A percentile compares a stretch with the other conserved stretches of the same genome.
phyloP scores from a whole-genome alignment of 345 rosid species.

The Pugionium cornutum region DNA sequence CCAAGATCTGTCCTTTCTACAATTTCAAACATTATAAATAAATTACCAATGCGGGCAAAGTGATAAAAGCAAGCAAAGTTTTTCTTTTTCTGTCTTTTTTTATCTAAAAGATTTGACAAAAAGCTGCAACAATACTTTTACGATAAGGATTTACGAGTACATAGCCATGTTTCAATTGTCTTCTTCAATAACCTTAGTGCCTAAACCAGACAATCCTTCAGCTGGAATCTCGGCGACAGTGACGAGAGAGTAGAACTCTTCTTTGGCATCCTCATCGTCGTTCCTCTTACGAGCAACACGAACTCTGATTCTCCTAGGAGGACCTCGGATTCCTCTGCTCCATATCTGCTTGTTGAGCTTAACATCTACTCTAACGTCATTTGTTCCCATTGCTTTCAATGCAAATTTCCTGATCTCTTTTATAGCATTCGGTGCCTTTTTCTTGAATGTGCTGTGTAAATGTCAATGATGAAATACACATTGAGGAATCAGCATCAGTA shows the following conservation, averaged over 20 bases:
- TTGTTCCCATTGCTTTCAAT: slow-evolving; percentile 59
- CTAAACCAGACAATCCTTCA: slow-evolving; percentile 53
- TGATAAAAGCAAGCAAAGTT: not conserved
- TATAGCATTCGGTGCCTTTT: slow-evolving; percentile 67
- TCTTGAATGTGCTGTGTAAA: slow-evolving; percentile 53
- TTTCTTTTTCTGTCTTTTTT: too few species aligned
- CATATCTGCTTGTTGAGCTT: too few species aligned
- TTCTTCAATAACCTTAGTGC: slow-evolving; percentile 58
- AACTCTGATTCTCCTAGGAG: slow-evolving; percentile 62
- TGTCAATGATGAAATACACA: too few species aligned
- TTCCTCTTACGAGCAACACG: slow-evolving; percentile 60
- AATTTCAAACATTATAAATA: slow-evolving; percentile 10
- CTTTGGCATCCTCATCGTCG: slow-evolving; percentile 68
- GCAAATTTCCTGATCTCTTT: slow-evolving; percentile 32
- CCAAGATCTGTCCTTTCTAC: not conserved
- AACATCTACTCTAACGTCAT: slow-evolving; percentile 44
- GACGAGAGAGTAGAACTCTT: slow-evolving; percentile 59
- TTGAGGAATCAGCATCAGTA: too few species aligned
- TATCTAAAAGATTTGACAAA: too few species aligned
- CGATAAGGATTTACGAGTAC: too few species aligned
- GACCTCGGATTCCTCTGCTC: slow-evolving; percentile 57
- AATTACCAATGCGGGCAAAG: not conserved
- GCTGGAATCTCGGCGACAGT: slow-evolving; percentile 32
- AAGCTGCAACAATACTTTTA: too few species aligned
- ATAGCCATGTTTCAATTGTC: slow-evolving; percentile 42